A percentile compares a stretch with the other conserved stretches of the same genome.
Conservation (phyloP, 2,329 filamentous ascomycete genomes). For the Rosellinia necatrix region DNA sequence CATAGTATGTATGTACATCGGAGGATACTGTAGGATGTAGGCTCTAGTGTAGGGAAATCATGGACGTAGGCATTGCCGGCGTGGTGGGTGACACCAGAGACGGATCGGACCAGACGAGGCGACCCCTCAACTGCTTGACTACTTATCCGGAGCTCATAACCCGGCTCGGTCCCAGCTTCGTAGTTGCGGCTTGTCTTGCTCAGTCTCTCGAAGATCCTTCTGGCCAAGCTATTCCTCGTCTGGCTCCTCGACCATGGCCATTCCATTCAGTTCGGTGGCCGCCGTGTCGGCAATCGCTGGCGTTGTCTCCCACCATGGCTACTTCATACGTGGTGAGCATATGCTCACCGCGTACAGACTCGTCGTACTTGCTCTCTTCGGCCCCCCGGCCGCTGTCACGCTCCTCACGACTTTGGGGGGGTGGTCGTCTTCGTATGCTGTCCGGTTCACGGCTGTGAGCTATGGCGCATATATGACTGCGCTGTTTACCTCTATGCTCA, state of each 20-base stretch:
- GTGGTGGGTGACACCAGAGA: neutral
- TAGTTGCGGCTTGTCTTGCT: neutral
- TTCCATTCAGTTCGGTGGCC: slow-evolving; percentile 3
- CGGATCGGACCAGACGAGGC: neutral
- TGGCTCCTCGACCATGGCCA: slow-evolving; percentile 7
- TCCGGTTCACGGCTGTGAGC: slow-evolving; percentile 11
- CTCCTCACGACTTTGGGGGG: slow-evolving; percentile 8
- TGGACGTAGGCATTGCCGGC: neutral
- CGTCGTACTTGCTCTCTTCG: slow-evolving; percentile 12
- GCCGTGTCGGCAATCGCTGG: slow-evolving; percentile 14
- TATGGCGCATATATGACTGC: slow-evolving; percentile 23
- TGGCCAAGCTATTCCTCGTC: neutral
- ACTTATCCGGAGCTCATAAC: neutral
- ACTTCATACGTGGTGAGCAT: slow-evolving; percentile 29
- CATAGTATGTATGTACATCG: slow-evolving; percentile 7
- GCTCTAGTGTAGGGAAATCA: neutral
- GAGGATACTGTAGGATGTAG: slow-evolving; percentile 6
- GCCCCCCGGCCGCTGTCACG: slow-evolving; percentile 2
- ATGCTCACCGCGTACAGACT: slow-evolving; percentile 21
- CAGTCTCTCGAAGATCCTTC: neutral
- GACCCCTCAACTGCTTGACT: neutral
- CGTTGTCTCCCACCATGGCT: slow-evolving; percentile 20
- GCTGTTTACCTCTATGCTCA: slow-evolving; percentile 25
- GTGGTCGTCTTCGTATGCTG: slow-evolving; percentile 6
- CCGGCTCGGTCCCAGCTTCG: neutral